Evolutionary conservation across 306 rosid species (phyloP).

Genomic region (Prunus mira): DNA sequence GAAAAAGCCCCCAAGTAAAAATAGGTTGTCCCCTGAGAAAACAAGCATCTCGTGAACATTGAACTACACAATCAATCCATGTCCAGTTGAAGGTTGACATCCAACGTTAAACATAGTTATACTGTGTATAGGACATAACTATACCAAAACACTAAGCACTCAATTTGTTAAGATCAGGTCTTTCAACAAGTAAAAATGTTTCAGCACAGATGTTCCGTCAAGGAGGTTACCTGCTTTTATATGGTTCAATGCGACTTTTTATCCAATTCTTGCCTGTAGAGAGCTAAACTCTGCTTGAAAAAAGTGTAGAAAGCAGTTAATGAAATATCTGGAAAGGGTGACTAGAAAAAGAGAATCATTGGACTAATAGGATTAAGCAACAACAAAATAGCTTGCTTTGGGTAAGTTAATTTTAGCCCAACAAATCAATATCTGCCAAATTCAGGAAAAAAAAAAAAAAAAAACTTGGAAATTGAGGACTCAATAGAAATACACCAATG

Average conservation of each 20-base stretch:
- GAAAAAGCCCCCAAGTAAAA: background rate
- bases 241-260: conserved; percentile 28
- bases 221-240: conserved; percentile 1
- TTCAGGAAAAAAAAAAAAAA: too few species aligned
- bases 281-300: conserved; percentile 49
- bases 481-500: background rate
- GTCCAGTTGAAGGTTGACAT: background rate
- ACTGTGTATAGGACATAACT: background rate
- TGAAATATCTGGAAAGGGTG: conserved; percentile 8
- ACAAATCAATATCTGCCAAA: background rate
- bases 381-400: background rate
- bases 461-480: background rate
- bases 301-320: conserved; percentile 22
- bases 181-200: background rate
- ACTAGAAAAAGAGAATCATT: background rate
- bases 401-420: too few species aligned
- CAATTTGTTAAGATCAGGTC: background rate
- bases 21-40: background rate
- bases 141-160: background rate
- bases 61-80: background rate
- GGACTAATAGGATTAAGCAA: conserved; percentile 1
- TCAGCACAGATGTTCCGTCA: background rate
- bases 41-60: background rate
- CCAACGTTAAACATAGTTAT: background rate
- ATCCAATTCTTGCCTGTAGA: conserved; percentile 54